Base-by-base conservation (phyloP, 73 alveolate species). In the Paramecium bursaria region DNA sequence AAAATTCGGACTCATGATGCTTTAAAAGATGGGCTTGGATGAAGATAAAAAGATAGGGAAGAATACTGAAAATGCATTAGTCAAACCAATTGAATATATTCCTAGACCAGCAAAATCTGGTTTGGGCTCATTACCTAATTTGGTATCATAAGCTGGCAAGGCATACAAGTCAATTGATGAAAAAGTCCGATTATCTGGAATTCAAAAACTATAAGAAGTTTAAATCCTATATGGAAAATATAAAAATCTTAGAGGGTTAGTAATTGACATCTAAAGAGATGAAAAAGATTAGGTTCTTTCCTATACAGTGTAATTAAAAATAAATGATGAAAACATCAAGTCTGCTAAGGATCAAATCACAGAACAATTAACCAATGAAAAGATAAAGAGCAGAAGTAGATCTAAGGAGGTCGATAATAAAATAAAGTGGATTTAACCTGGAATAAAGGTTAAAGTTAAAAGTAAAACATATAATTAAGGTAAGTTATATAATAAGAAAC, bases 371-470 rank as follows among this genome's bases (percentile, higher is more conserved):
- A 13, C 2, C 23, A 57, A 27, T n/a, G 47, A 57, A 29, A 31
- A 27, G 3, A 27, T 17, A 57, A 57, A 50, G n/a, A n/a, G n/a
- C n/a, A 57, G 76, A 57, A 57, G 52, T 29, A 29, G 76, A 57
- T 3, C 51, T 57, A 57, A 57, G 31, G 2, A 17, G 17, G 1
- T 25, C 4, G n/a, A n/a, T n/a, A 57, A 57, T 17, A 25, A 57
- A 11, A 29, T 57, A 29, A 57, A 57, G 31, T 57, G 76, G 76
- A 29, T 57, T 29, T 10, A 14, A 29, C 2, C 49, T 29, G 52
- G 76, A 5, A 57, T 57, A 11, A 3, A 17, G 17, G 52, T 27
- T 9, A 29, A 57, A 11, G 35, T 57, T 9, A 57, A 57, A 23
- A 57, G 39, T 57, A 57, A 57, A 11, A 14, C 26, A 17, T 57